Conservation (phyloP, 2,329 filamentous ascomycete genomes). For the Penicillium rolfsii region DNA sequence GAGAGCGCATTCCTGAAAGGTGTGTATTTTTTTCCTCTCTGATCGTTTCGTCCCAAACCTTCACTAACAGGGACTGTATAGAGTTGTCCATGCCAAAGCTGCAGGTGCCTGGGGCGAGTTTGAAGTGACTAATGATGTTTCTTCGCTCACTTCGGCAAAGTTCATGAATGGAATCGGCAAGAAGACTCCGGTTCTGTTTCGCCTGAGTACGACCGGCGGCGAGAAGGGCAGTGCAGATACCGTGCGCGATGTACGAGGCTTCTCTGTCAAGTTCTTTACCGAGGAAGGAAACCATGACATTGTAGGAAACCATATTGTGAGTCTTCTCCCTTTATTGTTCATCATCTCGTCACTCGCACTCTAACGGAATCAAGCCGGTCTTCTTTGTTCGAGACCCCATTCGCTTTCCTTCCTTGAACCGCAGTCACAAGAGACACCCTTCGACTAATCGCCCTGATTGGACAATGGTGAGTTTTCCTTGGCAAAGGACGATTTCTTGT, state of each 20-base stretch:
- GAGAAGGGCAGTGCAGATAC: constrained; percentile 55
- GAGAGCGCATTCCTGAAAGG: constrained; percentile 65
- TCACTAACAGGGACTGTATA: constrained; percentile 13
- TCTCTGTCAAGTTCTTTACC: constrained; percentile 56
- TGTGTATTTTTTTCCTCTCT: not conserved
- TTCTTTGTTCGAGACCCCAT: constrained; percentile 52
- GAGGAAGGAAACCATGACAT: constrained; percentile 52
- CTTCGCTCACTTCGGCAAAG: constrained; percentile 56
- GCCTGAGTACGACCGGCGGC: constrained; percentile 53
- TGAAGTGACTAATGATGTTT: constrained; percentile 63
- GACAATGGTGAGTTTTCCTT: constrained; percentile 50
- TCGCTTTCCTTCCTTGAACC: constrained; percentile 49
- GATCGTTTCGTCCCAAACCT: no score
- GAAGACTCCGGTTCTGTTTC: constrained; percentile 55
- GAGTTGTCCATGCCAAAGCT: constrained; percentile 63
- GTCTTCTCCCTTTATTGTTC: not conserved
- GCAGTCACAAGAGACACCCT: constrained; percentile 70
- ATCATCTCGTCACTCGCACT: not conserved
- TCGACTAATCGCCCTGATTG: constrained; percentile 67
- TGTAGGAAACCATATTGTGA: constrained; percentile 31
- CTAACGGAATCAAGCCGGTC: constrained; percentile 35
- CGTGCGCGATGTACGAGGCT: constrained; percentile 55
- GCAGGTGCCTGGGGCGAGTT: constrained; percentile 63
- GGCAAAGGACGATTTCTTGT: not conserved
- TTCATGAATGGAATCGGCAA: constrained; percentile 60